Conservation (phyloP, 2,329 filamentous ascomycete species). For the Fusarium longipes region DNA sequence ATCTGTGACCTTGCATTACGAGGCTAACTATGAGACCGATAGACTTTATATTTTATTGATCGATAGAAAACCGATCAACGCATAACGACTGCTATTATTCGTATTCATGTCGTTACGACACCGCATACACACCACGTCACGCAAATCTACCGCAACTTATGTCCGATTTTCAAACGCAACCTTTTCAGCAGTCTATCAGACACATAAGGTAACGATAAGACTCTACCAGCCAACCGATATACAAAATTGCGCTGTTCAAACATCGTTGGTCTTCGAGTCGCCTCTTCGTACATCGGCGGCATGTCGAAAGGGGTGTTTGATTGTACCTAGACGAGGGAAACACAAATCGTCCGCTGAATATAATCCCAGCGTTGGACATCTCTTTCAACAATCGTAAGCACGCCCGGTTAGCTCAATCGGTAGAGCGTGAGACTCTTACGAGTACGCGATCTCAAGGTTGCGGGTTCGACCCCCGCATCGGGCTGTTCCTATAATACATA, state of each 20-base stretch:
- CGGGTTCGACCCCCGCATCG: slow-evolving; percentile 63
- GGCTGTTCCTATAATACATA: slow-evolving; percentile 41
- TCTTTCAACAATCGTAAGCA: slow-evolving; percentile 50
- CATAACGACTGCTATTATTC: background rate
- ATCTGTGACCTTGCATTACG: fast-evolving
- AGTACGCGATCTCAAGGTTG: slow-evolving; percentile 63
- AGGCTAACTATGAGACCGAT: too few relatives aligned
- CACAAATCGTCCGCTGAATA: fast-evolving
- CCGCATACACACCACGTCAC: too few relatives aligned
- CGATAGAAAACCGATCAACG: background rate
- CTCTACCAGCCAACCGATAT: background rate
- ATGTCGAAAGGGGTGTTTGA: background rate
- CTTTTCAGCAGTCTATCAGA: too few relatives aligned
- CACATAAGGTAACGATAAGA: background rate
- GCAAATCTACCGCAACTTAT: too few relatives aligned
- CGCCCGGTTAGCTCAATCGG: slow-evolving; percentile 53
- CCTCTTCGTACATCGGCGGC: background rate
- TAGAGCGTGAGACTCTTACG: slow-evolving; percentile 77
- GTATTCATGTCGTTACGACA: too few relatives aligned
- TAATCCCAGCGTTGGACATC: fast-evolving
- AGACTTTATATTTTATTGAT: background rate
- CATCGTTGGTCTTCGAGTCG: background rate
- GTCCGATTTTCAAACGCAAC: fast-evolving
- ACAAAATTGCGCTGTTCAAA: background rate
- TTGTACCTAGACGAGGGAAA: fast-evolving